Conservation (phyloP, 768 basidiomycete genomes). For the Roridomyces roridus region DNA sequence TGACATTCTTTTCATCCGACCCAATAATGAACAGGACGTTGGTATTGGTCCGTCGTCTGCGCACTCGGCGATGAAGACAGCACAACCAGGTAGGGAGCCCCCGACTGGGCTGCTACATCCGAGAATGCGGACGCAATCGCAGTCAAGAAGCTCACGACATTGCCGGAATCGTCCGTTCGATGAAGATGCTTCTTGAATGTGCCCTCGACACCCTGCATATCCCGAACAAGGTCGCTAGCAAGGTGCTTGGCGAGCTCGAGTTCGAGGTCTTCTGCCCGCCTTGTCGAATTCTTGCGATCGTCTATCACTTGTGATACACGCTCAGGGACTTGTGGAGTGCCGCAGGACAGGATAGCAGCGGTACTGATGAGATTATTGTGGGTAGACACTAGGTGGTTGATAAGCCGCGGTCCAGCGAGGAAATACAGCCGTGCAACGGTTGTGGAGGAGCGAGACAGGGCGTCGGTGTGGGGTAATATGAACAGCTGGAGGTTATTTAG, state of each 20-base stretch:
- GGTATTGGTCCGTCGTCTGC: conserved; percentile 53
- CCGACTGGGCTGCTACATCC: conserved; percentile 27
- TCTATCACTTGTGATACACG: conserved; percentile 72
- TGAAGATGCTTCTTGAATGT: conserved; percentile 59
- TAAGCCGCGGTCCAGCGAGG: conserved; percentile 79
- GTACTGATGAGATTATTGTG: conserved; percentile 62
- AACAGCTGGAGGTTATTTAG: conserved; percentile 77
- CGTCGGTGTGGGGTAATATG: conserved; percentile 71
- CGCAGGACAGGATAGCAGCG: conserved; percentile 70
- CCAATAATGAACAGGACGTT: conserved; percentile 68
- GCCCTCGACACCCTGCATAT: conserved; percentile 36
- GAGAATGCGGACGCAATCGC: conserved; percentile 58
- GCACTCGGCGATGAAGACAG: conserved; percentile 68
- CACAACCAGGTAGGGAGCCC: conserved; percentile 50
- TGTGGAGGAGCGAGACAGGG: conserved; percentile 63
- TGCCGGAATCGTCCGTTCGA: conserved; percentile 65
- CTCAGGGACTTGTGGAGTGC: conserved; percentile 67
- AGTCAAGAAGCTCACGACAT: conserved; percentile 64
- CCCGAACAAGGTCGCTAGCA: conserved; percentile 46
- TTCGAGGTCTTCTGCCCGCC: conserved; percentile 74
- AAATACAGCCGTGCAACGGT: conserved; percentile 82
- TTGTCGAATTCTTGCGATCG: conserved; percentile 69
- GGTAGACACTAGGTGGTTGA: conserved; percentile 62
- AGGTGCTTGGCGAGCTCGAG: conserved; percentile 61
- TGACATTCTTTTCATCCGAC: conserved; percentile 64